Percentiles rank a stretch among this genome's conserved stretches.
These are phyloP conservation scores for Yarrowia deformans DNA, from an alignment of 805 yeast genomes.

Conservation along the genomic window DNA sequence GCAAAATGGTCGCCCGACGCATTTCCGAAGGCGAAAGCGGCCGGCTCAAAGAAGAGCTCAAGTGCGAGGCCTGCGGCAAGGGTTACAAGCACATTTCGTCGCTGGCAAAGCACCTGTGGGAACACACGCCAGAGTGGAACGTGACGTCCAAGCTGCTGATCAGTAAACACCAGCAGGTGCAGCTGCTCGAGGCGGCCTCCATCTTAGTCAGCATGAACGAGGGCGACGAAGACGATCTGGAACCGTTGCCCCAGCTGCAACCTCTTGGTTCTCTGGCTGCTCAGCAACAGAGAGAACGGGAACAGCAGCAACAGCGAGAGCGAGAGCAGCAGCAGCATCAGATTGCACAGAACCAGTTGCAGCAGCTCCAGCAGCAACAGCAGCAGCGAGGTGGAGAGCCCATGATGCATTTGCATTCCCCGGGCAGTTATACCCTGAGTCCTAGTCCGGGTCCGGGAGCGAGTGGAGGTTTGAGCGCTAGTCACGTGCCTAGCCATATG, in stretches of 20 bases:
- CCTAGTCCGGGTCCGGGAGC: conserved; percentile 3
- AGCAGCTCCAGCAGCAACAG: conserved; percentile 31
- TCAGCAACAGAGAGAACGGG: conserved; percentile 16
- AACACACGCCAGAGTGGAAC: conserved; percentile 94
- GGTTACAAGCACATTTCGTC: conserved; percentile 89
- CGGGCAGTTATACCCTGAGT: conserved; percentile 2
- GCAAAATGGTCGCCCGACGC: conserved; percentile 77
- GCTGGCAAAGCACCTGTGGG: conserved; percentile 91
- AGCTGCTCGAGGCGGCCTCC: conserved; percentile 73
- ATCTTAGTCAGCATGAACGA: conserved; percentile 76
- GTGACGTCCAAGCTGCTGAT: conserved; percentile 80
- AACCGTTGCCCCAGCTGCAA: conserved; percentile 8
- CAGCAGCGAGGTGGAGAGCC: conserved; percentile 10
- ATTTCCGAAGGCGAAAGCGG: conserved; percentile 89
- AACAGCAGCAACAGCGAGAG: conserved; percentile 22
- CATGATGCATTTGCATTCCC: conserved; percentile 21
- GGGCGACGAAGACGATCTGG: conserved; percentile 47
- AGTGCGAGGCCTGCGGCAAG: conserved; percentile 91
- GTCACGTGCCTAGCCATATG: background rate
- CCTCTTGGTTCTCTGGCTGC: conserved; percentile 16
- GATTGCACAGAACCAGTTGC: conserved; percentile 29
- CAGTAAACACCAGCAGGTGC: conserved; percentile 89
- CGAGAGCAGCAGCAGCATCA: conserved; percentile 27
- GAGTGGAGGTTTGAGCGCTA: no score
- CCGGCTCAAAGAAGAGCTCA: conserved; percentile 79